These are phyloP conservation scores for Prinsepia uniflora DNA, from an alignment of 306 rosid genomes.

Conservation along the genomic window DNA sequence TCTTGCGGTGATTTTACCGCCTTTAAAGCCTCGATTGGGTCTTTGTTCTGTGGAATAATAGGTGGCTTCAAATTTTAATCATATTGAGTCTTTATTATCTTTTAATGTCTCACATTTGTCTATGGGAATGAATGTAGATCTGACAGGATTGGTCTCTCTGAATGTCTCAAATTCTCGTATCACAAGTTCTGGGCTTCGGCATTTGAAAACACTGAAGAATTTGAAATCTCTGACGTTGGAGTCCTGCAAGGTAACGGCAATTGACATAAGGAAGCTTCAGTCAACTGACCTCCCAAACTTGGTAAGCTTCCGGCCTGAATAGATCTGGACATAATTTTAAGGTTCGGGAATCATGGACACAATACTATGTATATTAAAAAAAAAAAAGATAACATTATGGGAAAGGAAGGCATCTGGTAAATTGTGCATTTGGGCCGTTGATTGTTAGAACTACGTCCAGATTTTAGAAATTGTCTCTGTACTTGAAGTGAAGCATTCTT, in stretches of 20 bases:
- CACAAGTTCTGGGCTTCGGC: slow-evolving; percentile 61
- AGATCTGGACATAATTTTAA: slow-evolving; percentile 15
- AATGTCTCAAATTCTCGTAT: slow-evolving; percentile 73
- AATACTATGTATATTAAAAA: slow-evolving; percentile 17
- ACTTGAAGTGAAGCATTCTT: slow-evolving; percentile 32
- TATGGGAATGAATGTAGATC: slow-evolving; percentile 48
- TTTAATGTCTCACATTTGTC: slow-evolving; percentile 18
- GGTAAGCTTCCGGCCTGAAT: slow-evolving; percentile 85
- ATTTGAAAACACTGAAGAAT: slow-evolving; percentile 73
- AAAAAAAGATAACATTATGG: slow-evolving; percentile 1
- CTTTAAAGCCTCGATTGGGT: background rate
- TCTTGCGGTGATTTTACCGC: background rate
- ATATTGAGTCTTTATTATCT: slow-evolving; percentile 11
- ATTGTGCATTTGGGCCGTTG: slow-evolving; percentile 18
- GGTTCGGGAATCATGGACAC: slow-evolving; percentile 18
- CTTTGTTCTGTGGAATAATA: background rate
- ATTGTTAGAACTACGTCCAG: background rate
- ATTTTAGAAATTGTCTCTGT: slow-evolving; percentile 15
- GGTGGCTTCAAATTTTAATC: background rate
- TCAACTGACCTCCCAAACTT: slow-evolving; percentile 66
- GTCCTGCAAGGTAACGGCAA: slow-evolving; percentile 72
- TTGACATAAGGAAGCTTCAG: slow-evolving; percentile 72
- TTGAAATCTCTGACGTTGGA: slow-evolving; percentile 82
- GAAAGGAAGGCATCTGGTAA: background rate
- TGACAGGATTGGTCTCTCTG: slow-evolving; percentile 69